Percentiles rank a stretch among this genome's conserved stretches.
phyloP scores from a whole-genome alignment of 2,329 filamentous ascomycete species.

The Alternaria triticina region DNA sequence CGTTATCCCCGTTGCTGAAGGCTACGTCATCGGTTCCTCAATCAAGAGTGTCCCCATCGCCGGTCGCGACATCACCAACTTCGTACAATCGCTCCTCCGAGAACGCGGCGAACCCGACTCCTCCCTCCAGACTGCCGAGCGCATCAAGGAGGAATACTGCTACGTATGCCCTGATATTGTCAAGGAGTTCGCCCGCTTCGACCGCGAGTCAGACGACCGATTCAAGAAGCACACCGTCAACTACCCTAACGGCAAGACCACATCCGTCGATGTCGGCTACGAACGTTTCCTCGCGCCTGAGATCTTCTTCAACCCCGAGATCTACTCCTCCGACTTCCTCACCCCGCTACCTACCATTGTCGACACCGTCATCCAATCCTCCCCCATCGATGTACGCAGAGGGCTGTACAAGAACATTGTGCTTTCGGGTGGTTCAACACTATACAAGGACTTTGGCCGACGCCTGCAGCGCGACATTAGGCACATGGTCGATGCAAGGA shows the following conservation, averaged over 20 bases:
- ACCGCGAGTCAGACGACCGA: conserved; percentile 82
- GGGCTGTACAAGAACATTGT: conserved; percentile 99
- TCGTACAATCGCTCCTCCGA: conserved; percentile 93
- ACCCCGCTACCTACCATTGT: conserved; percentile 94
- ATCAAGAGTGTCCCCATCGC: conserved; percentile 99
- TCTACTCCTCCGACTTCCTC: conserved; percentile 98
- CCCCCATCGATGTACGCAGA: conserved; percentile 94
- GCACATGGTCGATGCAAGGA: conserved; percentile 90
- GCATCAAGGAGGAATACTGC: conserved; percentile 98
- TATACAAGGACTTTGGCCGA: conserved; percentile 98
- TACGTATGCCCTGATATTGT: conserved; percentile 99
- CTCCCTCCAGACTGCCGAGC: conserved; percentile 94
- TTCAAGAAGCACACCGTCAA: conserved; percentile 90
- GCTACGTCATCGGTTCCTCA: conserved; percentile 97
- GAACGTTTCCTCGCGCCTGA: conserved; percentile 97
- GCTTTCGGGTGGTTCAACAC: conserved; percentile 90
- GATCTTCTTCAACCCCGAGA: conserved; percentile 99
- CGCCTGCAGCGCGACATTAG: conserved; percentile 96
- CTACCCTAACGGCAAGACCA: conserved; percentile 82
- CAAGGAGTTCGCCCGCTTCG: conserved; percentile 95
- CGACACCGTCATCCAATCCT: conserved; percentile 95
- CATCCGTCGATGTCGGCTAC: conserved; percentile 91
- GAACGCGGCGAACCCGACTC: conserved; percentile 97
- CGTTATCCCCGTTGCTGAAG: conserved; percentile 97
- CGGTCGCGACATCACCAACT: conserved; percentile 97